Evolutionary conservation across 2,329 filamentous ascomycete genomes (phyloP), one percentile per base, ranked within the genome.

Genomic region (Botrytis elliptica): DNA sequence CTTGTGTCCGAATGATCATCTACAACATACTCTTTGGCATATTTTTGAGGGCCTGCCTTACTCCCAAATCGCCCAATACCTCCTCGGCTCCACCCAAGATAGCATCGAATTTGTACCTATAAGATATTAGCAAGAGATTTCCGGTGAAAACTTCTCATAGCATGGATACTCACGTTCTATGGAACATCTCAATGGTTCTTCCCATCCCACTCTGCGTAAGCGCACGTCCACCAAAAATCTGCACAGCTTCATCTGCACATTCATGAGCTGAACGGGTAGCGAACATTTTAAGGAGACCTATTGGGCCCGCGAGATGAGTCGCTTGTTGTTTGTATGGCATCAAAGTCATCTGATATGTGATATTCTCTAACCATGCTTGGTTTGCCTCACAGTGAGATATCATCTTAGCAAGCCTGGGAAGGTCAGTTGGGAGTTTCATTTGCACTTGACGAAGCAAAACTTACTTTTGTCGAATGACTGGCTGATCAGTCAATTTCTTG

Each of bases 11-110:
- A 3, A 33, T 29, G 22, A 42, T 29, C 12, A 46, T 62, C 29
- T 90, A 96, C 82, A 97, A 81, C 87, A 93, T 94, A 40, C 92
- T 89, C 84, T 95, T 95, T 44, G 94, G 94, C 86, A 97, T 95
- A 77, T 89, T 88, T 82, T 91, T 93, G 86, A 96, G 90, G 36
- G 93, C 94, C 83, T 97, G 93, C 76, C 93, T 86, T 1, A 97
- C 93, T 14, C 93, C 93, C 71, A 97, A 82, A 83, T 97, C 94
- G 8, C 88, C 92, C 74, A 97, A 81, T 74, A 97, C 90, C 84
- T 97, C 93, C 72, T 97, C 93, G 1, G 93, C 92, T 18, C 93
- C 93, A 74, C 93, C 93, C 40, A 95, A 83, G 74, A 93, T 92
- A 36, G 91, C 87, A 81, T 93, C 91, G 73, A 93, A 96, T 84